Base-by-base conservation (phyloP, 2,329 filamentous ascomycete species). In the Verticillium dahliae region DNA sequence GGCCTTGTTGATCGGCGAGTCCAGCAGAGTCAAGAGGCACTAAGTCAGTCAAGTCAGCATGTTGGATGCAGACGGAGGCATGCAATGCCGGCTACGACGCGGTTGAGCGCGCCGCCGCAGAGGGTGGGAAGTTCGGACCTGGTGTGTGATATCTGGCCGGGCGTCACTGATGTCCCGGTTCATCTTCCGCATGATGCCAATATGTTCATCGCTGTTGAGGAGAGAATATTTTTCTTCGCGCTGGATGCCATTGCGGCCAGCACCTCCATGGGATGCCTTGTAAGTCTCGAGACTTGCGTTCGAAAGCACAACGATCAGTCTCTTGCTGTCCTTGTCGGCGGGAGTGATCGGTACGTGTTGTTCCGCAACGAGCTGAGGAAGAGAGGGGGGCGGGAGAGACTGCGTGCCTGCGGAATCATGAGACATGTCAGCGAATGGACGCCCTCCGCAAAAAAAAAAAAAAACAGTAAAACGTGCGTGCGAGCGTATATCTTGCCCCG, bases 151-250 rank as follows among this genome's bases (percentile, higher is more conserved):
- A 77, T 99, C 95, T 55, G 95, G 95, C 69, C 95, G 88, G 63
- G 95, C 95, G 77, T 99, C 95, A 75, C 93, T 97, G 67, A 99
- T 98, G 74, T 99, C 95, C 69, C 95, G 86, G 75, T 96, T 96
- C 94, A 98, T 98, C 82, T 98, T 99, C 72, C 95, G 90, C 92
- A 99, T 97, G 67, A 98, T 90, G 65, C 95, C 95, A 69, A 99
- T 99, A 75, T 99, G 95, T 78, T 99, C 95, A 73, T 99, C 95
- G 77, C 93, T 97, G 82, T 99, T 99, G 71, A 99, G 87, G 59
- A 99, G 82, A 64, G 94, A 96, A 78, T 96, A 99, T 77, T 98
- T 98, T 74, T 97, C 94, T 70, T 97, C 93, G 59, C 90, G 86
- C 63, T 86, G 85, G 62, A 83, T 80, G 37, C 86, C 81, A 80